phyloP scores from a whole-genome alignment of 306 rosid genomes.

The Boehmeria nivea region DNA sequence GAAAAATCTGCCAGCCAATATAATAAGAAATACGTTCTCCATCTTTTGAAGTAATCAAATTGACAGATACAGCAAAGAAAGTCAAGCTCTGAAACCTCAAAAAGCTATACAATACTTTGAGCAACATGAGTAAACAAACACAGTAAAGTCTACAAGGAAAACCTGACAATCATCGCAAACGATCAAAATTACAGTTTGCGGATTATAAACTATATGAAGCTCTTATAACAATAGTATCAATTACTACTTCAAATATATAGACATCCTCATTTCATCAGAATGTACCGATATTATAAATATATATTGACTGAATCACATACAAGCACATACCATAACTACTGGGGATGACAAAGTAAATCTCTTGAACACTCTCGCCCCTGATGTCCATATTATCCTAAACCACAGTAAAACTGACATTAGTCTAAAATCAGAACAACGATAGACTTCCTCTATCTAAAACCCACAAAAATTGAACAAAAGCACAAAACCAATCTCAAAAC shows the following conservation, averaged over 20 bases:
- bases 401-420: no score
- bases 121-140: neutral
- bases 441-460: no score
- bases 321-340: conserved; percentile 48
- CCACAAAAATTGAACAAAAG: neutral
- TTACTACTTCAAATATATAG: neutral
- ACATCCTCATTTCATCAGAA: no score
- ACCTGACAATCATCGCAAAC: no score
- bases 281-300: no score
- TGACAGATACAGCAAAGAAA: no score
- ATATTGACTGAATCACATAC: no score
- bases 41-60: no score
- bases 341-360: conserved; percentile 69
- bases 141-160: no score
- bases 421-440: neutral
- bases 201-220: neutral
- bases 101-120: neutral
- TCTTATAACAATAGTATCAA: neutral
- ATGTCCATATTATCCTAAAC: conserved; percentile 77
- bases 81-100: no score
- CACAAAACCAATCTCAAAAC: neutral
- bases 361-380: conserved; percentile 82
- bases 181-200: no score
- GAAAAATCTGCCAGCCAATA: neutral
- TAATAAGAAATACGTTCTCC: no score